Conservation (phyloP, 306 rosid species). For the Mimosa pudica region DNA sequence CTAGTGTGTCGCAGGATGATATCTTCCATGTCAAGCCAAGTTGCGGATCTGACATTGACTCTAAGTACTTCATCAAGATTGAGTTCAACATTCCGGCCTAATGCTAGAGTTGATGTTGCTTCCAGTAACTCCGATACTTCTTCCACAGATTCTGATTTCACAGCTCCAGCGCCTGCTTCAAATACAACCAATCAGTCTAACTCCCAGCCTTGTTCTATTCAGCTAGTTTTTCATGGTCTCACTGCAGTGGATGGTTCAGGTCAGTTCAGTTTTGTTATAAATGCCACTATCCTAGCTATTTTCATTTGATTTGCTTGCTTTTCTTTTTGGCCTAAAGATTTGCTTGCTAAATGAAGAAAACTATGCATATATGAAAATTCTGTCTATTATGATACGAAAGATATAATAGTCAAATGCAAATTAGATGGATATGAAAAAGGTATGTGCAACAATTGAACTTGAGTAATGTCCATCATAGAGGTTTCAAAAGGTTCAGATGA, state of each 20-base stretch:
- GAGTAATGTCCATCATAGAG: too few species aligned
- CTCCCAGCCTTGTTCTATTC: conserved; percentile 42
- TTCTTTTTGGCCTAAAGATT: not conserved
- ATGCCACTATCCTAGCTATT: conserved; percentile 28
- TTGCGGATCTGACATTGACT: conserved; percentile 74
- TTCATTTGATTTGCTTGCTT: conserved; percentile 24
- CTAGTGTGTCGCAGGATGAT: conserved; percentile 98
- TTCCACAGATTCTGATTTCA: conserved; percentile 77
- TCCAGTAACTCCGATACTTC: conserved; percentile 85
- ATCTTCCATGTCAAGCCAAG: conserved; percentile 80
- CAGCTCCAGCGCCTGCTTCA: conserved; percentile 61
- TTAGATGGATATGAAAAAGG: too few species aligned
- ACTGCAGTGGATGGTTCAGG: conserved; percentile 73
- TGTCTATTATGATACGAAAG: not conserved
- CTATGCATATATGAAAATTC: conserved; percentile 16
- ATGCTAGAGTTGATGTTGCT: conserved; percentile 58
- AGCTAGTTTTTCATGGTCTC: conserved; percentile 72
- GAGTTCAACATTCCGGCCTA: conserved; percentile 63
- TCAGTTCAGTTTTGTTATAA: conserved; percentile 48
- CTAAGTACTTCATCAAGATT: conserved; percentile 67
- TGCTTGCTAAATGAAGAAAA: conserved; percentile 26
- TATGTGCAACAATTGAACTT: too few species aligned
- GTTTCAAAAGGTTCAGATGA: not conserved
- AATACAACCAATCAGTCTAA: conserved; percentile 45
- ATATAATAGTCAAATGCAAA: too few species aligned